Base-by-base conservation (phyloP, 2,329 filamentous ascomycete species). In the Chalaropsis ovoidea region DNA sequence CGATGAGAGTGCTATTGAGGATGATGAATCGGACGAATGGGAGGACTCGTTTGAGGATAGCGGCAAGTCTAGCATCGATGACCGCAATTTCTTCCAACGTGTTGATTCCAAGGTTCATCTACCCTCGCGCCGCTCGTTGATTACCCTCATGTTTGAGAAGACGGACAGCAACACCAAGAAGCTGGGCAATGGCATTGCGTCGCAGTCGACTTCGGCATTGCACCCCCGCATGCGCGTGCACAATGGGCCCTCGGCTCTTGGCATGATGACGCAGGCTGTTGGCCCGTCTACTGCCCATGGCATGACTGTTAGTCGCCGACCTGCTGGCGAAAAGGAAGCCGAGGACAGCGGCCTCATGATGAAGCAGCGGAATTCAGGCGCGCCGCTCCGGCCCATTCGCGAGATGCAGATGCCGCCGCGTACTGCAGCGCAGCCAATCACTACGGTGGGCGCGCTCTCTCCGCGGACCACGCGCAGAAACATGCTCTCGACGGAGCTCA, bases 401-500 rank as follows among this genome's bases (percentile, higher is more conserved):
- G 85, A 87, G 71, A 56, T 64, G 49, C 42, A 52, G 24, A 79
- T 86, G 58, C 84, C 88, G 52, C 84, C 88, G 54, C 82, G 87
- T 54, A 86, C 90, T 1, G 74, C 72, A 3, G 82, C 83, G 0
- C 90, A 93, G 74, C 90, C 92, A 35, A 96, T 96, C 72, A 83
- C 86, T 71, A 83, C 86, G 72, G 86, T 85, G 15, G 82, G 87
- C 22, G 82, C 82, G n/a, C 82, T 96, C 69, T 97, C 94, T 4
- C 94, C 94, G 3, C 85, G 91, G 67, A 96, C 93, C 0, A 96
- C 92, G 0, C 85, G 94, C 63, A 85, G 92, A 68, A 95, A 96
- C 76, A 99, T 99, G 94, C 82, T 99, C 66, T 88, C 90, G 8
- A 95, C 90, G 0, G 94, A 99, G 77, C 80, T 99, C 65, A 96